Percentiles rank a stretch among this genome's conserved stretches.
These are phyloP conservation scores for Penicillium cinerascens DNA, from an alignment of 495 filamentous ascomycete species.

Conservation along the genomic window DNA sequence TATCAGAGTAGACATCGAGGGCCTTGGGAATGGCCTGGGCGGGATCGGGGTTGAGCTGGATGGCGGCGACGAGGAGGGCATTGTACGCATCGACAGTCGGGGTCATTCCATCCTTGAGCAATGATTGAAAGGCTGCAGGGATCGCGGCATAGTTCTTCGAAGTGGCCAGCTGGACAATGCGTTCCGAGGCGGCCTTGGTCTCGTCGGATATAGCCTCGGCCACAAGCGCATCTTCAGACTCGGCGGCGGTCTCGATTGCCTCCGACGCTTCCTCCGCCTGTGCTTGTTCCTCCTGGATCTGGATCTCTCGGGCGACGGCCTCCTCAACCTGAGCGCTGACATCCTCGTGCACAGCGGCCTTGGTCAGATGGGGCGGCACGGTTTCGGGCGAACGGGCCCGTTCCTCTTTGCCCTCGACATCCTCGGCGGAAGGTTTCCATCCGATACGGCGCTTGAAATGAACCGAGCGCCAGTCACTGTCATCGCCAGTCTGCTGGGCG, in stretches of 20 bases:
- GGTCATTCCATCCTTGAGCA: slow-evolving; percentile 72
- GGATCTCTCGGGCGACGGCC: slow-evolving; percentile 61
- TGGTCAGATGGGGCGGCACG: slow-evolving; percentile 51
- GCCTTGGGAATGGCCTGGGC: slow-evolving; percentile 83
- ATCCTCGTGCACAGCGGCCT: slow-evolving; percentile 51
- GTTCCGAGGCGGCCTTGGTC: slow-evolving; percentile 66
- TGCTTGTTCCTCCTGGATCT: slow-evolving; percentile 48
- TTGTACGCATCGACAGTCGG: slow-evolving; percentile 87
- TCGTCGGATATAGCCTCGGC: slow-evolving; percentile 42
- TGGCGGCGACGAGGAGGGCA: slow-evolving; percentile 76
- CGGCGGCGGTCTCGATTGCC: slow-evolving; percentile 31
- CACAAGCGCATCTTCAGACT: slow-evolving; percentile 31
- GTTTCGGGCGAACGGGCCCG: slow-evolving; percentile 16
- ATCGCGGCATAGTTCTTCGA: slow-evolving; percentile 75
- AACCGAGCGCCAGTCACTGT: slow-evolving; percentile 85
- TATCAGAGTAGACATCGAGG: slow-evolving; percentile 91
- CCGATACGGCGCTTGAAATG: slow-evolving; percentile 83
- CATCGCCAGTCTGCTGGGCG: slow-evolving; percentile 64
- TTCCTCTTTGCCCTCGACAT: slow-evolving; percentile 44
- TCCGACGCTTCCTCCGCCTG: slow-evolving; percentile 39
- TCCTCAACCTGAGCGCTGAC: slow-evolving; percentile 61
- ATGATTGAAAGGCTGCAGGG: slow-evolving; percentile 79
- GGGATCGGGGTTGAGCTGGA: slow-evolving; percentile 64
- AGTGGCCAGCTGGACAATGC: slow-evolving; percentile 67
- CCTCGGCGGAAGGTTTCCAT: slow-evolving; percentile 66